Conservation (phyloP, 2,329 filamentous ascomycete genomes). For the Monilinia polystroma region DNA sequence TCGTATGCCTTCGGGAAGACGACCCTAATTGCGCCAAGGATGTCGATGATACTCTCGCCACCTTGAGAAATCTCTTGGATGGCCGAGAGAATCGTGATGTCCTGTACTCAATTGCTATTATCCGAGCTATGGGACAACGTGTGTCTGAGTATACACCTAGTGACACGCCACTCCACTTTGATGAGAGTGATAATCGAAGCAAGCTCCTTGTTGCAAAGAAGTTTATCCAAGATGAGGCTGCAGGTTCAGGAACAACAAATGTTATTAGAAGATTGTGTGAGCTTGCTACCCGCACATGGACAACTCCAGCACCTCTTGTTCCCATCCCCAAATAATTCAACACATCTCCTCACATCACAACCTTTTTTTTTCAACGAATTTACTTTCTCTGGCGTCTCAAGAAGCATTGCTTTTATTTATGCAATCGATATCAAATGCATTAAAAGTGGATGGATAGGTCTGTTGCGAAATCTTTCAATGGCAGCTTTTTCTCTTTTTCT, state of each 20-base stretch:
- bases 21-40: conserved; percentile 54
- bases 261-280: conserved; percentile 69
- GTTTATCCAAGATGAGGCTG: conserved; percentile 65
- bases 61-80: conserved; percentile 70
- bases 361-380: conserved; percentile 16
- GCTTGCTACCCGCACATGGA: conserved; percentile 54
- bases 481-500: conserved; percentile 5
- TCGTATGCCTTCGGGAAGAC: conserved; percentile 64
- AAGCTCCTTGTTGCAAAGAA: conserved; percentile 68
- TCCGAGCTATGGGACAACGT: conserved; percentile 69
- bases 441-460: conserved; percentile 4
- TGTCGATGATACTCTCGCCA: conserved; percentile 64
- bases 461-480: not conserved
- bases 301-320: conserved; percentile 24
- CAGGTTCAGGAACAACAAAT: conserved; percentile 70
- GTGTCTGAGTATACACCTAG: conserved; percentile 59
- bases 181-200: conserved; percentile 65
- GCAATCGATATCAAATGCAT: conserved; percentile 21
- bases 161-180: conserved; percentile 57
- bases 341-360: not conserved
- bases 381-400: conserved; percentile 21
- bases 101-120: conserved; percentile 82
- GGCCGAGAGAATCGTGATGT: conserved; percentile 86
- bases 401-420: conserved; percentile 13
- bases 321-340: conserved; percentile 19